Evolutionary conservation across 148 eudicot species (phyloP), one percentile per base, ranked within the genome.

Genomic region (Fagopyrum esculentum): DNA sequence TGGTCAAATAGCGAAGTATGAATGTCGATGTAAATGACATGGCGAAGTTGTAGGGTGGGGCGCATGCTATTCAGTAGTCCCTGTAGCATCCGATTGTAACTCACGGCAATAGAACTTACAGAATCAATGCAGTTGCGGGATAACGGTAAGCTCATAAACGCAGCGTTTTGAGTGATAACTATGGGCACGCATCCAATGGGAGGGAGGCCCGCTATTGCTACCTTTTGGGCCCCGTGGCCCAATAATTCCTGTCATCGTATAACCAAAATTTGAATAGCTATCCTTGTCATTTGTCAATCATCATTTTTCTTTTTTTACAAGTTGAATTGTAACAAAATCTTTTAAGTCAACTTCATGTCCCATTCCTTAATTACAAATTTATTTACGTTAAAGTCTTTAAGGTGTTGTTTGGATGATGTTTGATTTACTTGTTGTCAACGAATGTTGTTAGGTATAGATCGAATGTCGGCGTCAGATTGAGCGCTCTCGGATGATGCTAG

Each of bases 131-230:
- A 66, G 13, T 15, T 2, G 22, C 74, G 22, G 22, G 51, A 44
- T 40, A 6, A 50, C 5, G 51, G 78, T 35, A 69, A 11, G 77
- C 77, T 78, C 3, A 80, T 82, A 0, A 77, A n/a, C 9, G 77
- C 4, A 50, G 84, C 77, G 12, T 77, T 77, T 43, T 81, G 40
- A 2, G 75, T 81, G 61, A 85, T 80, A 74, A 81, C 86, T 22
- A 77, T 47, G 0, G 86, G 86, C 30, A 83, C 29, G 52, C 88
- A 85, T 51, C 88, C 88, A 45, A 83, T 52, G 12, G 88, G 88
- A 2, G 86, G 82, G 9, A 85, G 78, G 8, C 86, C 86, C 0
- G 73, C 84, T 68, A 83, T 79, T n/a, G 46, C 72, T 3, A 83
- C 49, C 68, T 77, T 76, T 55, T 80, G 79, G 26, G 83, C 86